Evolutionary conservation across 768 basidiomycete genomes (phyloP), one percentile per base, ranked within the genome.

Genomic region (Leucosporidium yakuticum): DNA sequence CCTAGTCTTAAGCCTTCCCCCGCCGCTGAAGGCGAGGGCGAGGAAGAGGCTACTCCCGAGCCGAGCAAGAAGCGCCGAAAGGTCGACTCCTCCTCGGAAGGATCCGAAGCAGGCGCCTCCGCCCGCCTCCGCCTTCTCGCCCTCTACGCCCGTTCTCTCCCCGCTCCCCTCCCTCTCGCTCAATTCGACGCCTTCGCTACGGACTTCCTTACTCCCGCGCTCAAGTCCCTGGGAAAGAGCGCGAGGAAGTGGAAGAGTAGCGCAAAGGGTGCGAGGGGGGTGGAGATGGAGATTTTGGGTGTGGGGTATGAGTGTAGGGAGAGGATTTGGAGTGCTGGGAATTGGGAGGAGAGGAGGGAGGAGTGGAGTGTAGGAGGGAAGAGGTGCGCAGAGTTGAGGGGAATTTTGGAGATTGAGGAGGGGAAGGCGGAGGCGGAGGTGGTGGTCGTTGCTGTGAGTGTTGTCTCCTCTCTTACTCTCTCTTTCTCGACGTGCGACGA

Each of bases 41-140:
- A 51, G 12, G 56, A 51, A 2, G 34, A 27, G 44, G 36, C 12
- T 12, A 12, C 12, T 15, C 11, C 39, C 8, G 39, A 12, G 1
- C 57, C 61, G 6, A 60, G 61, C n/a, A 72, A 69, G 71, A 68
- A 69, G 51, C 67, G 44, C 20, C 59, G 71, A 11, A 65, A 65
- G 44, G 55, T 65, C 67, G 7, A 4, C 60, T 3, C 39, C 21
- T 4, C 50, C 0, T 2, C 48, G 0, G 0, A 3, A 44, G 39
- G 47, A 8, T 1, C n/a, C 19, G 23, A 23, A 7, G 1, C 4
- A 8, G 61, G 56, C 6, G 60, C 67, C 14, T 61, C 61, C 0
- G 48, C 62, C 2, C 58, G 62, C n/a, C 27, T 61, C 1, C 51
- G 71, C 21, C 4, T 72, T 7, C 48, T 60, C 17, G n/a, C 62